Evolutionary conservation across 345 rosid genomes (phyloP).

Genomic region (Eucalyptus rudis): DNA sequence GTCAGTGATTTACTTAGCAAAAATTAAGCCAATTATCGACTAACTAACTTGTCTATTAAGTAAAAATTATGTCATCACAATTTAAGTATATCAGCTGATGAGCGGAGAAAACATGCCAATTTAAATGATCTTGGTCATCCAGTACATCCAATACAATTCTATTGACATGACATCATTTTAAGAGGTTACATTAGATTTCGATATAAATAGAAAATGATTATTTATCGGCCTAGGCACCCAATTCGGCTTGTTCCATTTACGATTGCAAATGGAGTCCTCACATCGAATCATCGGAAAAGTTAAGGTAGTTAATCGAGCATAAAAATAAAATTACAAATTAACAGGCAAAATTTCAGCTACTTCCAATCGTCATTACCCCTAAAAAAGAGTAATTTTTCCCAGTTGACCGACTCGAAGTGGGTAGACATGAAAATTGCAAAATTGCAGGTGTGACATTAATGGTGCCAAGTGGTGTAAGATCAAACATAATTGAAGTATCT

Average conservation of each 20-base stretch:
- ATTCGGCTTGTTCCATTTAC: not conserved
- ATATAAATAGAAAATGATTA: not conserved
- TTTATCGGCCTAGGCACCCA: not conserved
- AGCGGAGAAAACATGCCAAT: not conserved
- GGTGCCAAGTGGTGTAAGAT: not conserved
- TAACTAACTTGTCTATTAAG: not conserved
- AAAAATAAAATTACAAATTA: not conserved
- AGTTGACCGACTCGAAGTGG: not conserved
- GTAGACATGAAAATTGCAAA: not conserved
- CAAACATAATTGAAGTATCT: not conserved
- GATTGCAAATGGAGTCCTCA: not conserved
- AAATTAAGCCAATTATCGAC: not conserved
- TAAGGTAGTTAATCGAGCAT: not conserved
- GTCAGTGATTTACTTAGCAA: not conserved
- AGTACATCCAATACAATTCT: fast-evolving
- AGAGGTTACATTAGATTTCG: fast-evolving
- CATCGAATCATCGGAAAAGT: not conserved
- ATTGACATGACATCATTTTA: not conserved
- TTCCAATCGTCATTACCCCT: not conserved
- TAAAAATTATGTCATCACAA: not conserved
- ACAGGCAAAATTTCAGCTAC: not conserved
- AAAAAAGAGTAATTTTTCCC: not conserved
- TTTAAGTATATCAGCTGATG: not conserved
- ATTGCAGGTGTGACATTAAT: not conserved
- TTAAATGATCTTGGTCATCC: not conserved